Conservation (phyloP, 2,329 filamentous ascomycete species). For the Sclerotinia glacialis region DNA sequence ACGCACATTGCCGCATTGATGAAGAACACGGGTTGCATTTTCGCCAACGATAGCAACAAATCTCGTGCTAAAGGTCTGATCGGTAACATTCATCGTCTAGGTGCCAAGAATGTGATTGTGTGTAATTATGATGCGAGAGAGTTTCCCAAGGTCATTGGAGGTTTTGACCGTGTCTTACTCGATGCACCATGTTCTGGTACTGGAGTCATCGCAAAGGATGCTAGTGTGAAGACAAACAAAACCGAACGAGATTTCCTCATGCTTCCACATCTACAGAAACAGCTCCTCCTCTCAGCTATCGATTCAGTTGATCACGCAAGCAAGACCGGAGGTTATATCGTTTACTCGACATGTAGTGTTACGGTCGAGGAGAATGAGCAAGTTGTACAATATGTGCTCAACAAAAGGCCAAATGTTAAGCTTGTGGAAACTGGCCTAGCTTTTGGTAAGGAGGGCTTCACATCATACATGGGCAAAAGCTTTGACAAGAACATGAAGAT, state of each 20-base stretch:
- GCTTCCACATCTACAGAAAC: constrained; percentile 91
- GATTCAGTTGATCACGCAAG: constrained; percentile 89
- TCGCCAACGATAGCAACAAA: constrained; percentile 97
- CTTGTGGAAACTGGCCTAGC: constrained; percentile 87
- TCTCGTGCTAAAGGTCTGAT: constrained; percentile 93
- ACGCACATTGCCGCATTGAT: constrained; percentile 95
- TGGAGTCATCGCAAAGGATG: constrained; percentile 95
- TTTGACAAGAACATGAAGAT: constrained; percentile 84
- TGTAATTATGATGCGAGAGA: constrained; percentile 94
- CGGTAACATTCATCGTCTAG: constrained; percentile 93
- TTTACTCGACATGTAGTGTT: constrained; percentile 95
- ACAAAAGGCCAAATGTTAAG: constrained; percentile 87
- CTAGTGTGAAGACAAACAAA: constrained; percentile 97
- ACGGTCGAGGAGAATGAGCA: constrained; percentile 92
- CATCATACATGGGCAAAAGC: constrained; percentile 82
- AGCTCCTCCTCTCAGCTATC: constrained; percentile 87
- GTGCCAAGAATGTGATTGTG: constrained; percentile 89
- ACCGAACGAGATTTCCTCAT: constrained; percentile 91
- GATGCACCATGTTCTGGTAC: constrained; percentile 96
- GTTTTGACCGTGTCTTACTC: constrained; percentile 90
- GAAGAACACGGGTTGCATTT: constrained; percentile 94
- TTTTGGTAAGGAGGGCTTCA: constrained; percentile 93
- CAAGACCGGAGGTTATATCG: constrained; percentile 91
- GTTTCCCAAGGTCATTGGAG: constrained; percentile 91
- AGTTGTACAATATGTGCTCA: constrained; percentile 90